These are phyloP conservation scores for Claviceps fusiformis DNA, from an alignment of 2,329 filamentous ascomycete species.

Conservation along the genomic window DNA sequence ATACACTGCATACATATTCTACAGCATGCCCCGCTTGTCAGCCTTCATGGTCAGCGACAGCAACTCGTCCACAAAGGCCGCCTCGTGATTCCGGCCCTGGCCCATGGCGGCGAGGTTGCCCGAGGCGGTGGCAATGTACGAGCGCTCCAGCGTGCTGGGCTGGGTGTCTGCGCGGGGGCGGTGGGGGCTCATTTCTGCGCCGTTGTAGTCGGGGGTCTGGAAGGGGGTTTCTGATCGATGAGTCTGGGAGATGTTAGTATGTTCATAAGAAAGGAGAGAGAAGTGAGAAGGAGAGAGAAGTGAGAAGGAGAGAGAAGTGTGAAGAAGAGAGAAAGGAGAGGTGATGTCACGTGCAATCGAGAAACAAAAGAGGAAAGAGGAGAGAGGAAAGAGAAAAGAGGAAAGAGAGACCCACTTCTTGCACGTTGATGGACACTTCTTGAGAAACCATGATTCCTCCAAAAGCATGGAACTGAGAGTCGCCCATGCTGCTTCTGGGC, in stretches of 20 bases:
- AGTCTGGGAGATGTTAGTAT: not conserved
- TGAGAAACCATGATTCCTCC: constrained; percentile 51
- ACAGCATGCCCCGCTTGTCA: constrained; percentile 4
- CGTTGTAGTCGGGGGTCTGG: not conserved
- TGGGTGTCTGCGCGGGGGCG: not conserved
- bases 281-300: no score
- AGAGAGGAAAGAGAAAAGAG: not conserved
- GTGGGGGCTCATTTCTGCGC: not conserved
- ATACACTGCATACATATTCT: not conserved
- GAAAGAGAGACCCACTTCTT: constrained; percentile 5
- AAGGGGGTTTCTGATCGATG: not conserved
- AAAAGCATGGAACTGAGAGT: constrained; percentile 16
- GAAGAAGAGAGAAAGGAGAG: no score
- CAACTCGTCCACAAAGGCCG: constrained; percentile 11
- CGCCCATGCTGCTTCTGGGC: not conserved
- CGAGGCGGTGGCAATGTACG: constrained; percentile 5
- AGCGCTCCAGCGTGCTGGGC: constrained; percentile 1
- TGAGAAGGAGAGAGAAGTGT: no score
- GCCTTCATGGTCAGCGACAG: constrained; percentile 10
- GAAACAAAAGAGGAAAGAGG: not conserved
- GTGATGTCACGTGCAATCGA: no score
- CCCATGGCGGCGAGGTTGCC: constrained; percentile 3
- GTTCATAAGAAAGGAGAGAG: not conserved
- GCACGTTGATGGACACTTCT: constrained; percentile 42
- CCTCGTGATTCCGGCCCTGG: constrained; percentile 3